Evolutionary conservation across 306 rosid species (phyloP), one percentile per base, ranked within the genome.

Genomic region (Lathyrus oleraceus): DNA sequence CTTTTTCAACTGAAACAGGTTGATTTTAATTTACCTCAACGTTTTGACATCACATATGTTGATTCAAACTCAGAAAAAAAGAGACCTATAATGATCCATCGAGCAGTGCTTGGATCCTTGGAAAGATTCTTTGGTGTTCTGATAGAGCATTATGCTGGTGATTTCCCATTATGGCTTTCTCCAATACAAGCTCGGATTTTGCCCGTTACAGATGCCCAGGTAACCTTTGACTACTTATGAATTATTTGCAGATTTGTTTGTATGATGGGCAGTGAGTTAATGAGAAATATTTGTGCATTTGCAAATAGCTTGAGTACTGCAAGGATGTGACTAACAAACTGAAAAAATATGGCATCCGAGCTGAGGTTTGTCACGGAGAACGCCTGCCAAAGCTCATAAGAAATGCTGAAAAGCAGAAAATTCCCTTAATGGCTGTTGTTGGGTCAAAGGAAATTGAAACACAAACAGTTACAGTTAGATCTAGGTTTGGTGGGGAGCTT

Each of bases 71-170:
- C 92, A 1, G 92, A 94, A 68, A 94, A 85, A 83, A 86, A 74
- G 88, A 84, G 88, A 73, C 99, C 99, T 54, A 87, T 94, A 58
- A 70, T 94, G 99, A 87, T 94, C 72, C 99, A 94, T 54, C 87
- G 99, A 83, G 99, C 99, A 28, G 97, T 94, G 23, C 91, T 94
- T 40, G 99, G 99, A 85, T 94, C 97, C 48, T 76, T 94, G 86
- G 99, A 94, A 76, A 86, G 95, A 74, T 91, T 94, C 84, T 94
- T 91, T 40, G 99, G 97, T 6, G 96, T 94, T 71, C 91, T 94
- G 38, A 91, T 94, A 57, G 99, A 94, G 85, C 91, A 94, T 75
- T 94, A 88, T 84, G 97, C 97, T 16, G 96, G 99, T 45, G 97
- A 94, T 72, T 94, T 94, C 72, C 99, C 99, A 27, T 77, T 94